These are phyloP conservation scores for Daucus carota DNA, from an alignment of 129 eudicot species.

Conservation along the genomic window DNA sequence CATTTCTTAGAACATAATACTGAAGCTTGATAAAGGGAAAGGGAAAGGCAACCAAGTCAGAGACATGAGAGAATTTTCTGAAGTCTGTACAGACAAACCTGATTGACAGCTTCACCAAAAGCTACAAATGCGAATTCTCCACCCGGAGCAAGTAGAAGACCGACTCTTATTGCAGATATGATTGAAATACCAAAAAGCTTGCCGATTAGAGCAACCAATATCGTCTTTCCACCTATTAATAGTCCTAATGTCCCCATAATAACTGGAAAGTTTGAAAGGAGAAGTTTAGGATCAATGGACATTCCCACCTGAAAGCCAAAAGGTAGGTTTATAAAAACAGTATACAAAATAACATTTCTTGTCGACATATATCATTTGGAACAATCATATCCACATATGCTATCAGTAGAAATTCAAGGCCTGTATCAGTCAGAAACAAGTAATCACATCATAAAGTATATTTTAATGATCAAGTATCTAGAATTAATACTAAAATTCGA, in stretches of 20 bases:
- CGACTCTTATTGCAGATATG: slow-evolving; percentile 81
- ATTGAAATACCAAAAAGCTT: slow-evolving; percentile 75
- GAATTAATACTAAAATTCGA: not conserved
- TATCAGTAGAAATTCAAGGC: not conserved
- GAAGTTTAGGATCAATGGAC: slow-evolving; percentile 98
- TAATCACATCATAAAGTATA: too few species aligned
- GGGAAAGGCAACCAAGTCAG: not conserved
- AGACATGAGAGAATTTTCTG: not conserved
- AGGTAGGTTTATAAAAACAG: not conserved
- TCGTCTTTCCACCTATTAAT: slow-evolving; percentile 80
- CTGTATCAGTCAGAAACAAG: not conserved
- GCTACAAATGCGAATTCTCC: slow-evolving; percentile 99
- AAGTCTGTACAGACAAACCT: slow-evolving; percentile 33
- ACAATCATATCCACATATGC: not conserved
- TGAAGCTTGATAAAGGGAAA: not conserved
- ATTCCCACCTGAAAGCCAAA: slow-evolving; percentile 82
- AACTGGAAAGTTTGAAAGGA: slow-evolving; percentile 84
- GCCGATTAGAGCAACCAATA: slow-evolving; percentile 77
- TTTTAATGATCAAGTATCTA: not conserved
- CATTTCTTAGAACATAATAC: not conserved
- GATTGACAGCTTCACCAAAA: slow-evolving; percentile 99
- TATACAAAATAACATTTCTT: not conserved
- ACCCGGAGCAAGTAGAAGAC: slow-evolving; percentile 98
- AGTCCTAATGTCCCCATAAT: slow-evolving; percentile 77
- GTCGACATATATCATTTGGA: not conserved